A percentile compares a stretch with the other conserved stretches of the same genome.
Conservation (phyloP, 371 early-diverging fungal genomes). For the Circinella minor region DNA sequence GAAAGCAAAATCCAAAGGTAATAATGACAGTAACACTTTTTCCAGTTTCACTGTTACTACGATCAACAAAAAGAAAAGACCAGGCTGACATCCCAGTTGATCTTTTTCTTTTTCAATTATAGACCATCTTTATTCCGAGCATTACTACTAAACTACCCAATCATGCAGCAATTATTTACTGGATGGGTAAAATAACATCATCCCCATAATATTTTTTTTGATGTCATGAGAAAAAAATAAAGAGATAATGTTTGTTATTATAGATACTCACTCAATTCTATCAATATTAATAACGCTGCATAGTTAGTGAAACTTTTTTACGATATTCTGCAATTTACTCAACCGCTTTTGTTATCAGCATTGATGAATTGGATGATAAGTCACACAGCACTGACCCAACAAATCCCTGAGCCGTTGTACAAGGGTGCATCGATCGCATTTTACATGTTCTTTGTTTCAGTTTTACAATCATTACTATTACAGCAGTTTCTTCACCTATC, state of each 20-base stretch:
- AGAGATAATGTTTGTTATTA: too few species aligned
- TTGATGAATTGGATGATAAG: constrained; percentile 4
- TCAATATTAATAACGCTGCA: too few species aligned
- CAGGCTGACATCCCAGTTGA: constrained; percentile 38
- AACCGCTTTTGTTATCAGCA: background rate
- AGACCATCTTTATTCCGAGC: constrained; percentile 79
- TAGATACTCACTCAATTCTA: too few species aligned
- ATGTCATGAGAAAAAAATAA: background rate
- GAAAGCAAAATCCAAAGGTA: constrained; percentile 61
- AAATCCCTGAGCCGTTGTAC: constrained; percentile 8
- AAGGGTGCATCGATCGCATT: background rate
- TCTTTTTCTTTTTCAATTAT: constrained; percentile 16
- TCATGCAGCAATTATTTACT: constrained; percentile 72
- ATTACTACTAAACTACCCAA: constrained; percentile 47
- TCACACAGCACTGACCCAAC: constrained; percentile 1
- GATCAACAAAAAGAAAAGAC: constrained; percentile 40
- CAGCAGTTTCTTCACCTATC: constrained; percentile 18
- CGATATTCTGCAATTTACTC: constrained; percentile 74
- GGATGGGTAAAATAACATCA: constrained; percentile 53
- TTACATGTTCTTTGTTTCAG: constrained; percentile 3
- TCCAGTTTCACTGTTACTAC: background rate
- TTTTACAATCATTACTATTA: constrained; percentile 59
- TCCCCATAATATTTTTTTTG: background rate
- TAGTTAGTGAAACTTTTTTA: constrained; percentile 79
- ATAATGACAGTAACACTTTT: background rate